Percentiles rank a stretch among this genome's conserved stretches.
phyloP scores from a whole-genome alignment of 73 alveolate genomes.

The Paramecium sexaurelia region DNA sequence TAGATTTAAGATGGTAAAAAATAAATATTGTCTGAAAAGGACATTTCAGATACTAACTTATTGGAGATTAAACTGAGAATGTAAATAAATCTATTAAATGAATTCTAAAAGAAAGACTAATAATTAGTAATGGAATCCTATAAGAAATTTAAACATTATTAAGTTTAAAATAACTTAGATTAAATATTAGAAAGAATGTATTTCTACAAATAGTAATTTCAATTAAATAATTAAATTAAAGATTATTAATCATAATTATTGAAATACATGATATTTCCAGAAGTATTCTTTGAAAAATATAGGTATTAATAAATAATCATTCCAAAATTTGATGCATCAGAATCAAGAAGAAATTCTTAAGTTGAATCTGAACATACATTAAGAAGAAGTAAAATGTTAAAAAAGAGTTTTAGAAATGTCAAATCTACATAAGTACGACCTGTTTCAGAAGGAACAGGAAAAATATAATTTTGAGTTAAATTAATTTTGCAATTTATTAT shows the following conservation, averaged over 20 bases:
- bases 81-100: neutral
- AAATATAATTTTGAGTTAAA: neutral
- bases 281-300: constrained; percentile 17
- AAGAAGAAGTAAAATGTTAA: neutral
- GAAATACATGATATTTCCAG: constrained; percentile 24
- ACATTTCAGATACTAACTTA: neutral
- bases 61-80: neutral
- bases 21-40: neutral
- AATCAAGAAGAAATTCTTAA: neutral
- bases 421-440: constrained; percentile 38
- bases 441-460: constrained; percentile 9
- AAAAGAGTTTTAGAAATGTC: constrained; percentile 24
- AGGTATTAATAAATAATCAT: neutral
- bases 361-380: neutral
- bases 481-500: neutral
- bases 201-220: neutral
- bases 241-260: neutral
- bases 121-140: constrained; percentile 37
- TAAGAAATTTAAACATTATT: constrained; percentile 13
- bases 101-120: neutral
- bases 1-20: constrained; percentile 18
- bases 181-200: neutral
- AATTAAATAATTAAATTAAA: neutral
- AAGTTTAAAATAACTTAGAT: constrained; percentile 3
- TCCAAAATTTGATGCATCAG: neutral